A percentile compares a stretch with the other conserved stretches of the same genome.
phyloP scores from a whole-genome alignment of 2,329 filamentous ascomycete species.

The Diaporthe citri region DNA sequence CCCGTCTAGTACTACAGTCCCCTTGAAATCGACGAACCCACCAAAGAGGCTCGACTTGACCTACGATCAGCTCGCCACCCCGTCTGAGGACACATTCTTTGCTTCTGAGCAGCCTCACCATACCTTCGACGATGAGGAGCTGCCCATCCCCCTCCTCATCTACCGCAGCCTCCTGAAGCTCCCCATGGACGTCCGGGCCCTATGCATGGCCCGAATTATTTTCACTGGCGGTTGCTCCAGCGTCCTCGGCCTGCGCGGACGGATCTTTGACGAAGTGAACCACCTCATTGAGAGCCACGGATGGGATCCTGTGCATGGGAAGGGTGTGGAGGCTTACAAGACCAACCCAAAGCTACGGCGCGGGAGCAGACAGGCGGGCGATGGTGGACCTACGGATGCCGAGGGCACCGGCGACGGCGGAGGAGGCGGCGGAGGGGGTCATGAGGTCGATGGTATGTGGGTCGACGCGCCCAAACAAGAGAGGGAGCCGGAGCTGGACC shows the following conservation, averaged over 20 bases:
- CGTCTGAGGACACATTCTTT: slow-evolving; percentile 83
- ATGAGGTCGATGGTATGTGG: slow-evolving; percentile 51
- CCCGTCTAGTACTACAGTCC: slow-evolving; percentile 55
- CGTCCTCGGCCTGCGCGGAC: slow-evolving; percentile 82
- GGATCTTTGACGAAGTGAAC: slow-evolving; percentile 82
- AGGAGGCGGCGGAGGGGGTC: slow-evolving; percentile 43
- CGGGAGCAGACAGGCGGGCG: slow-evolving; percentile 44
- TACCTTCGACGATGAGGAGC: slow-evolving; percentile 88
- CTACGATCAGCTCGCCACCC: slow-evolving; percentile 78
- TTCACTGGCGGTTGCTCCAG: slow-evolving; percentile 86
- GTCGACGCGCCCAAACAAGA: slow-evolving; percentile 57
- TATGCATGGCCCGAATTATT: slow-evolving; percentile 90
- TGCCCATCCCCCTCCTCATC: slow-evolving; percentile 80
- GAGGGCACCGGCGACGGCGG: slow-evolving; percentile 44
- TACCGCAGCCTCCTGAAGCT: slow-evolving; percentile 82
- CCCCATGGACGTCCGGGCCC: slow-evolving; percentile 83
- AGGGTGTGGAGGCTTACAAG: slow-evolving; percentile 69
- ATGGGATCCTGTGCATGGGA: slow-evolving; percentile 83
- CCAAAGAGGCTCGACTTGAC: slow-evolving; percentile 73
- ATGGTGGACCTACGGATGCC: slow-evolving; percentile 41
- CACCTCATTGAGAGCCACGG: slow-evolving; percentile 75
- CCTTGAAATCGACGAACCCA: slow-evolving; percentile 60
- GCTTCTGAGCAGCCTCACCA: slow-evolving; percentile 61
- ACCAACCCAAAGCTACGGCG: slow-evolving; percentile 58
- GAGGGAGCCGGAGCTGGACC: slow-evolving; percentile 62